Evolutionary conservation across 1,284 basidiomycete genomes (phyloP).

Genomic region (Marasmius fiardii): DNA sequence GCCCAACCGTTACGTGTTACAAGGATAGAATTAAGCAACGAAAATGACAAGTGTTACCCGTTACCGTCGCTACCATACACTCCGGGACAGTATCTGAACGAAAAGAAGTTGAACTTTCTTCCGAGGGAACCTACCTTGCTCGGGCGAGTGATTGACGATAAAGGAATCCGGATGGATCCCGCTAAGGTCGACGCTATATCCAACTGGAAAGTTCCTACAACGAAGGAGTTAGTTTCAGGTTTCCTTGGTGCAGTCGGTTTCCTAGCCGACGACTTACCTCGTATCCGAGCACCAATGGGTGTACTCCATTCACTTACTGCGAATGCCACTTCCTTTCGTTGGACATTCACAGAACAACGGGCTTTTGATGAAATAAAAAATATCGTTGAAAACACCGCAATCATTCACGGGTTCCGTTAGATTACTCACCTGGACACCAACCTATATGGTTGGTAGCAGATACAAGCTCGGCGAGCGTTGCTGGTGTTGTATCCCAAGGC

Average conservation of each 20-base stretch:
- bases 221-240: constrained; percentile 8
- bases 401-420: constrained; percentile 15
- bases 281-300: constrained; percentile 15
- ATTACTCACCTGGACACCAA: constrained; percentile 15
- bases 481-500: constrained; percentile 1
- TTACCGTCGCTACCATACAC: too few species aligned
- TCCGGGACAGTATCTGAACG: constrained; percentile 4
- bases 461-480: constrained; percentile 12
- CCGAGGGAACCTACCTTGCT: constrained; percentile 19
- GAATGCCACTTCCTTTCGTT: constrained; percentile 14
- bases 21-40: too few species aligned
- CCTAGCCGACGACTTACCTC: constrained; percentile 16
- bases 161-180: constrained; percentile 23
- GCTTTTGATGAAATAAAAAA: constrained; percentile 23
- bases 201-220: constrained; percentile 19
- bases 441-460: constrained; percentile 21
- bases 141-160: constrained; percentile 18
- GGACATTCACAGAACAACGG: constrained; percentile 18
- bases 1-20: too few species aligned
- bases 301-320: constrained; percentile 1
- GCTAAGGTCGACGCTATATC: constrained; percentile 18
- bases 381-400: constrained; percentile 15
- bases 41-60: too few species aligned
- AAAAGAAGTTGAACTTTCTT: constrained; percentile 17
- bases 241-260: constrained; percentile 21